phyloP scores from a whole-genome alignment of 2,329 filamentous ascomycete genomes.

The Pseudocercospora musae region DNA sequence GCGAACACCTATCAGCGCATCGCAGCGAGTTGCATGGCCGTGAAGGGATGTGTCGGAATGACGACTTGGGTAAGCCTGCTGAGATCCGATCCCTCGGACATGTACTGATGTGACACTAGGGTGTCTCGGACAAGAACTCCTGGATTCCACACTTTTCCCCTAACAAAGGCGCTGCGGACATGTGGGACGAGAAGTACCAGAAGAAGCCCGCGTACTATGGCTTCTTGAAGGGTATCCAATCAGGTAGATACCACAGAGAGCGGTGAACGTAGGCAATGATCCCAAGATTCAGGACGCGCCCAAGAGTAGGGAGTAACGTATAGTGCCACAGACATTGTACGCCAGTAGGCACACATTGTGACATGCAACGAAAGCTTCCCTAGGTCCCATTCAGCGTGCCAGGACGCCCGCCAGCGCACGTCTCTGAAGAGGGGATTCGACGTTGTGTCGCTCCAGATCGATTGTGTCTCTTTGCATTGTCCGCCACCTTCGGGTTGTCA shows the following conservation, averaged over 20 bases:
- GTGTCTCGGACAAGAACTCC: slow-evolving; percentile 43
- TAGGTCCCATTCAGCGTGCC: too few relatives aligned
- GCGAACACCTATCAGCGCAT: slow-evolving; percentile 56
- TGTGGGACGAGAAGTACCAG: slow-evolving; percentile 44
- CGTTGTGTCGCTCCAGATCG: too few relatives aligned
- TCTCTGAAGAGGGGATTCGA: too few relatives aligned
- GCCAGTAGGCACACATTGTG: too few relatives aligned
- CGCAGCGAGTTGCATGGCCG: slow-evolving; percentile 52
- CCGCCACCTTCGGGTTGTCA: background rate
- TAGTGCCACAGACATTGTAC: too few relatives aligned
- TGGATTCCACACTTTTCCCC: slow-evolving; percentile 42
- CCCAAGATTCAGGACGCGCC: background rate
- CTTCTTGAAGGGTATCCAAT: slow-evolving; percentile 16
- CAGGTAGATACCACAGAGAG: background rate
- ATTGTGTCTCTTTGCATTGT: background rate
- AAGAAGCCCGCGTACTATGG: slow-evolving; percentile 43
- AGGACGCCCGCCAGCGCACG: too few relatives aligned
- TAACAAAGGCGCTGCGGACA: slow-evolving; percentile 37
- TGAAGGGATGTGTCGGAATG: slow-evolving; percentile 61
- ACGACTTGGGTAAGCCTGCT: slow-evolving; percentile 43
- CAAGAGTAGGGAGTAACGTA: background rate
- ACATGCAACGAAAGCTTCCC: too few relatives aligned
- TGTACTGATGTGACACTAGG: slow-evolving; percentile 20
- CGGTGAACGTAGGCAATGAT: background rate
- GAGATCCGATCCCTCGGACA: too few relatives aligned